A percentile compares a stretch with the other conserved stretches of the same genome.
These are phyloP conservation scores for Hyphochytrium catenoides DNA, from an alignment of 352 stramenopile species.

Conservation along the genomic window DNA sequence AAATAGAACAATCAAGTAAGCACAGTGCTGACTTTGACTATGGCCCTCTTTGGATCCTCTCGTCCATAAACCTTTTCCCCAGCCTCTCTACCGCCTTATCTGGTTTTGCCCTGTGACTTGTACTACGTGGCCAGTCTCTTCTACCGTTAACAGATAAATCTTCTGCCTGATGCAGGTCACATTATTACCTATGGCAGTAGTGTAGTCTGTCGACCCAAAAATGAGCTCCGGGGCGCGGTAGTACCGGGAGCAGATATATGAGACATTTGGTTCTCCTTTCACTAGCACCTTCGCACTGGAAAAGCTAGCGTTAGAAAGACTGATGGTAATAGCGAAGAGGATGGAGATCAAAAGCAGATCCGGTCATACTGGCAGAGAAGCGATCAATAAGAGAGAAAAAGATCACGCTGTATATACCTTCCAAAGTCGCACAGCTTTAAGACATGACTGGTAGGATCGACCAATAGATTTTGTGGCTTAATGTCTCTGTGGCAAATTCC, in stretches of 20 bases:
- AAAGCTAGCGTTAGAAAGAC: too few relatives aligned
- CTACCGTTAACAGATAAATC: too few relatives aligned
- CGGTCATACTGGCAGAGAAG: too few relatives aligned
- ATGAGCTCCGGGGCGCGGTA: constrained; percentile 98
- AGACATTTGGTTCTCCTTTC: constrained; percentile 94
- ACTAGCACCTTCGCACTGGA: constrained; percentile 70
- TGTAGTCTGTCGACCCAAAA: constrained; percentile 99
- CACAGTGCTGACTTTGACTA: too few relatives aligned
- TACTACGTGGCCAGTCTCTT: too few relatives aligned
- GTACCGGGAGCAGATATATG: constrained; percentile 98
- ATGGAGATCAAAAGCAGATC: too few relatives aligned
- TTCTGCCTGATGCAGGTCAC: too few relatives aligned
- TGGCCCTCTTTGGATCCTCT: too few relatives aligned
- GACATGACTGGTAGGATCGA: constrained; percentile 87
- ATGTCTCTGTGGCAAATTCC: constrained; percentile 98
- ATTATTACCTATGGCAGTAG: constrained; percentile 75
- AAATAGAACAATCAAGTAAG: constrained; percentile 23
- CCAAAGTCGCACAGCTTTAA: constrained; percentile 99
- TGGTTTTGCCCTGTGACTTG: too few relatives aligned
- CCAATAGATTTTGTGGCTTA: constrained; percentile 97
- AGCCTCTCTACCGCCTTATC: too few relatives aligned
- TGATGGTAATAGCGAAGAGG: too few relatives aligned
- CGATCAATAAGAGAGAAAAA: constrained; percentile 1
- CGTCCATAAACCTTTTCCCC: too few relatives aligned
- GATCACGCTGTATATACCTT: constrained; percentile 13